Evolutionary conservation across 2,329 filamentous ascomycete species (phyloP).

Genomic region (Alternaria sp.): DNA sequence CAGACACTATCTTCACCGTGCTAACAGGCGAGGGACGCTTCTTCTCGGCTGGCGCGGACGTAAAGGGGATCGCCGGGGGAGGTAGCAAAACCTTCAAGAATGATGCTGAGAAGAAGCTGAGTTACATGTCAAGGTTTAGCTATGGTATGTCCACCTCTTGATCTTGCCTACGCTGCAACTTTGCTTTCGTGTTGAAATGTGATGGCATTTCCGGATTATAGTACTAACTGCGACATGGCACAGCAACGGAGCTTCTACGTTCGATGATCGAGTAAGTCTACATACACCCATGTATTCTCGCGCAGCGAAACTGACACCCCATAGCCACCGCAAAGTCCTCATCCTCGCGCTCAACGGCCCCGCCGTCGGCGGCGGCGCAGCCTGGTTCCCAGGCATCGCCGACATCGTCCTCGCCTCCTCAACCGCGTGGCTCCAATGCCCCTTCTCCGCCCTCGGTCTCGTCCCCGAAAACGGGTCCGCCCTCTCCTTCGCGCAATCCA

Average conservation of each 20-base stretch:
- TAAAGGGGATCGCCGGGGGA: constrained; percentile 42
- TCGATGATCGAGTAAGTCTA: background rate
- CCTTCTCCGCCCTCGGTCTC: constrained; percentile 56
- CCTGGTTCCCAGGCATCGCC: constrained; percentile 58
- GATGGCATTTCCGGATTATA: background rate
- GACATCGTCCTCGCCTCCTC: constrained; percentile 57
- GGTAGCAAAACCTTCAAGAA: constrained; percentile 21
- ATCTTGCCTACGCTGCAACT: background rate
- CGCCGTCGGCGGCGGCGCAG: constrained; percentile 58
- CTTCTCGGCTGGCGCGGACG: constrained; percentile 59
- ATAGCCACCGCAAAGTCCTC: constrained; percentile 56
- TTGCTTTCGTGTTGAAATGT: background rate
- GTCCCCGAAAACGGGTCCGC: constrained; percentile 59
- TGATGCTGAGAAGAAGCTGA: constrained; percentile 44
- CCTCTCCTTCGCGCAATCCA: constrained; percentile 54
- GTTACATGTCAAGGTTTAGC: constrained; percentile 31
- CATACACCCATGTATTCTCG: background rate
- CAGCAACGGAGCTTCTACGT: background rate
- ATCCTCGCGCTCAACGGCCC: constrained; percentile 60
- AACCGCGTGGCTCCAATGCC: constrained; percentile 56
- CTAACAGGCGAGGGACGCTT: constrained; percentile 59
- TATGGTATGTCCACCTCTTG: constrained; percentile 31
- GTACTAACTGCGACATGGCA: background rate
- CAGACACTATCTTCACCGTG: constrained; percentile 59
- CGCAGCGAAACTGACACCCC: constrained; percentile 9